Base-by-base conservation (phyloP, 306 rosid species). In the Rosa persica region DNA sequence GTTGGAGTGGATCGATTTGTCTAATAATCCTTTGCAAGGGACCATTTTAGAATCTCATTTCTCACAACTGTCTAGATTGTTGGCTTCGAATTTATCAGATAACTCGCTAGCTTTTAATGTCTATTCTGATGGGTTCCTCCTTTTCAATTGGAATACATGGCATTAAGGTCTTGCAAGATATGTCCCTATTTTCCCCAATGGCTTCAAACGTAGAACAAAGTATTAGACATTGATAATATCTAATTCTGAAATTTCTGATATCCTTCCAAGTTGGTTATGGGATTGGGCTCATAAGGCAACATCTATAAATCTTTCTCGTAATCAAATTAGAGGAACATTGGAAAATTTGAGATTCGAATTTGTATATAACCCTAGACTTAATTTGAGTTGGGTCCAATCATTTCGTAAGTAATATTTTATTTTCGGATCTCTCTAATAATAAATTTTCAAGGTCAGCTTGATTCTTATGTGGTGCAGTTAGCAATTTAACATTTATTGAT, bases 241-340 rank as follows among this genome's bases (percentile, higher is more conserved):
- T 49, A 38, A 65, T 57, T 13, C 30, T 57, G 64, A 15, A 22
- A 57, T 57, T n/a, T 57, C 64, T 57, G 73, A 75, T 38, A 10
- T 36, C 42, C 15, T 76, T 39, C 84, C 84, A 0, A 20, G 4
- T 22, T 81, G 81, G 84, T 58, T 81, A 15, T 81, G 80, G 84
- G 17, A 55, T 19, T 2, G 10, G 4, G 60, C 67, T 27, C 4
- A n/a, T 1, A 2, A 36, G 3, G 20, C 43, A 6, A 3, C 7
- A 22, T 13, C 0, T 15, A 55, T 72, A 44, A n/a, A 81, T 75
- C 46, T 81, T 20, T 76, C 77, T 9, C 5, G 11, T 47, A 81
- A 81, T 49, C 75, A 76, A 76, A 55, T 81, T 27, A 13, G 9
- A 4, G 75, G 70, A 23, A 23, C 9, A 3, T 7, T 77, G 27